Conservation (phyloP, 768 basidiomycete genomes). For the Boletus huronensis region DNA sequence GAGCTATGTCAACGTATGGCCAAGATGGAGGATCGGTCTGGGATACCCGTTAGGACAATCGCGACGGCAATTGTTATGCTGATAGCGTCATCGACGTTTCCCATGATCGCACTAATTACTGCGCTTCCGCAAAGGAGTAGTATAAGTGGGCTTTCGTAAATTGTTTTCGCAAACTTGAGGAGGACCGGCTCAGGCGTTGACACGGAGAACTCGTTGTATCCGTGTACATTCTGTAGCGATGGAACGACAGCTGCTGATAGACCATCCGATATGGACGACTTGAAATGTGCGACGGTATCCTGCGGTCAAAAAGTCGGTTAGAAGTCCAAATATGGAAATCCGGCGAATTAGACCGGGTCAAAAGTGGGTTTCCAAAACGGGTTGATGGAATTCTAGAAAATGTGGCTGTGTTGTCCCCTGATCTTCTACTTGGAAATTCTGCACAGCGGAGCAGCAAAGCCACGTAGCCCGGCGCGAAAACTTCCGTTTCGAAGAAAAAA, state of each 20-base stretch:
- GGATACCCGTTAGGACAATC: slow-evolving; percentile 87
- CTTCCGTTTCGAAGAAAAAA: not conserved
- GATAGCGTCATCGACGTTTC: slow-evolving; percentile 92
- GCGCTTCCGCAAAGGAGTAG: slow-evolving; percentile 89
- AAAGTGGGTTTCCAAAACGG: not conserved
- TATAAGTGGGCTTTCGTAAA: slow-evolving; percentile 93
- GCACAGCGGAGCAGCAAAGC: not conserved
- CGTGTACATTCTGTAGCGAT: slow-evolving; percentile 61
- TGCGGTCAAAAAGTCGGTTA: slow-evolving; percentile 28
- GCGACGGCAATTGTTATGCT: slow-evolving; percentile 90
- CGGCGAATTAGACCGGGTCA: not conserved
- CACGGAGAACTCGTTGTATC: slow-evolving; percentile 94
- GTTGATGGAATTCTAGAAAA: slow-evolving; percentile 2
- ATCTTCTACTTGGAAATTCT: not conserved
- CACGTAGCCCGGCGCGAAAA: not conserved
- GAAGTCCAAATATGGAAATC: slow-evolving; percentile 1
- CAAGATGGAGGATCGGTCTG: not conserved
- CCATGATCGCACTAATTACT: slow-evolving; percentile 84
- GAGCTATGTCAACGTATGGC: not conserved
- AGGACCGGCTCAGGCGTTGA: slow-evolving; percentile 73
- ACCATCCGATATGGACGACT: slow-evolving; percentile 59
- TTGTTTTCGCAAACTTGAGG: slow-evolving; percentile 90
- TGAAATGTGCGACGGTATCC: slow-evolving; percentile 74
- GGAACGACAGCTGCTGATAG: slow-evolving; percentile 61
- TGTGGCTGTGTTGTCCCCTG: slow-evolving; percentile 12